Conservation (phyloP, 805 yeast genomes). For the Candida bentonensis region DNA sequence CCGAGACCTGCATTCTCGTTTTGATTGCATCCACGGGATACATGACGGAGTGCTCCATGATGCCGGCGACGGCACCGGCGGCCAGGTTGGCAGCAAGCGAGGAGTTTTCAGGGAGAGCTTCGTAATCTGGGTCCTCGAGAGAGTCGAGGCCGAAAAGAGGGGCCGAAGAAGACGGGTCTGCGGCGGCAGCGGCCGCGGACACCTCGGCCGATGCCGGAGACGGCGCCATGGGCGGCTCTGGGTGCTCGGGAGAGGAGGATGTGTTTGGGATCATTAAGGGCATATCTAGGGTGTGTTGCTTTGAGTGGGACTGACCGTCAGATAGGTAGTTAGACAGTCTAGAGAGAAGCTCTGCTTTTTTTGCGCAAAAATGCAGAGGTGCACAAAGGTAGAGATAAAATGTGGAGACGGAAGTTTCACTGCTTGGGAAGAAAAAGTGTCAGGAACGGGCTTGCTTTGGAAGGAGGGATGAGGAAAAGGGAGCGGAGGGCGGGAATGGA, state of each 20-base stretch:
- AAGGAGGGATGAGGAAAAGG: no score
- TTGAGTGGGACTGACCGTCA: no score
- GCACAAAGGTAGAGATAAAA: no score
- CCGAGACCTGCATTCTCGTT: constrained; percentile 75
- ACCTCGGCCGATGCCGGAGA: not conserved
- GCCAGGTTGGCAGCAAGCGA: constrained; percentile 66
- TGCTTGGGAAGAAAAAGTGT: no score
- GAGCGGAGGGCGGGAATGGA: no score
- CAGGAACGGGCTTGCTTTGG: no score
- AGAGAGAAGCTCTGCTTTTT: no score
- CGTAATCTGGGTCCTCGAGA: constrained; percentile 46
- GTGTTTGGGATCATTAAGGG: not conserved
- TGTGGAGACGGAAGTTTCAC: no score
- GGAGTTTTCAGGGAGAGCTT: constrained; percentile 78
- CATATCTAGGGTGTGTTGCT: not conserved
- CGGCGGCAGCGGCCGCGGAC: no score
- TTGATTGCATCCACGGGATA: constrained; percentile 93
- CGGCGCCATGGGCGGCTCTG: not conserved
- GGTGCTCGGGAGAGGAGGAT: not conserved
- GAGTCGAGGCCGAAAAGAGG: not conserved
- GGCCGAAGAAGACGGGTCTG: not conserved
- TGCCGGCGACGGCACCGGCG: constrained; percentile 98
- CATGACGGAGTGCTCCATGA: constrained; percentile 96
- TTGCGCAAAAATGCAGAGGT: no score
- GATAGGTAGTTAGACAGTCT: no score